Evolutionary conservation across 73 alveolate genomes (phyloP).

Genomic region (Paramecium sexaurelia): DNA sequence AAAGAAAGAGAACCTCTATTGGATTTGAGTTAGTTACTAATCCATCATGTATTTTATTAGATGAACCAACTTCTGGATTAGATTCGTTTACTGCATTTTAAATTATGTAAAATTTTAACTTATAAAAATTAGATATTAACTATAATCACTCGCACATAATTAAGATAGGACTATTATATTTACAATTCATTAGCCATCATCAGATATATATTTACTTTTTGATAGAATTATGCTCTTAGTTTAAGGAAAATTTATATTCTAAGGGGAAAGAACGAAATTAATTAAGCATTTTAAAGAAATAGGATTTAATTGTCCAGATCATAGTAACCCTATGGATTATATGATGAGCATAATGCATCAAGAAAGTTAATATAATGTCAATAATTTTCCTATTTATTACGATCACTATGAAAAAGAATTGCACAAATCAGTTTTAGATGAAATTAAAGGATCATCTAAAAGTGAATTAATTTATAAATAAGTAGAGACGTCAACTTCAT

Average conservation of each 20-base stretch:
- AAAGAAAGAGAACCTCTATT: slow-evolving; percentile 94
- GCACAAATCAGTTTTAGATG: neutral
- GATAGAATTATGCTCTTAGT: slow-evolving; percentile 68
- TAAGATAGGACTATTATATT: slow-evolving; percentile 71
- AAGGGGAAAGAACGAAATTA: slow-evolving; percentile 70
- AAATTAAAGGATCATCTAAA: neutral
- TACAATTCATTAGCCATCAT: slow-evolving; percentile 84
- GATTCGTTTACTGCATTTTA: slow-evolving; percentile 87
- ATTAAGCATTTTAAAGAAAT: slow-evolving; percentile 74
- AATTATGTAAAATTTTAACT: slow-evolving; percentile 23
- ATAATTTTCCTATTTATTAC: slow-evolving; percentile 37
- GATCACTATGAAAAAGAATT: neutral
- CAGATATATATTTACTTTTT: slow-evolving; percentile 67
- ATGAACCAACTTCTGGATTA: slow-evolving; percentile 94
- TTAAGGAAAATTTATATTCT: slow-evolving; percentile 70
- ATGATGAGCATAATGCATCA: slow-evolving; percentile 68
- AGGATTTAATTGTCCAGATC: slow-evolving; percentile 79
- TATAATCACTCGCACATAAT: neutral
- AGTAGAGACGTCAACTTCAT: slow-evolving; percentile 3
- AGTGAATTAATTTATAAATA: neutral
- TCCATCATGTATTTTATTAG: slow-evolving; percentile 91
- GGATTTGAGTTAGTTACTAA: slow-evolving; percentile 95
- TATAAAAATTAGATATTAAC: slow-evolving; percentile 40
- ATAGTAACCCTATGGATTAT: slow-evolving; percentile 85
- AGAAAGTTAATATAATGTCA: slow-evolving; percentile 18